Conservation (phyloP, 441 rosid genomes). For the Erodium trifolium region DNA sequence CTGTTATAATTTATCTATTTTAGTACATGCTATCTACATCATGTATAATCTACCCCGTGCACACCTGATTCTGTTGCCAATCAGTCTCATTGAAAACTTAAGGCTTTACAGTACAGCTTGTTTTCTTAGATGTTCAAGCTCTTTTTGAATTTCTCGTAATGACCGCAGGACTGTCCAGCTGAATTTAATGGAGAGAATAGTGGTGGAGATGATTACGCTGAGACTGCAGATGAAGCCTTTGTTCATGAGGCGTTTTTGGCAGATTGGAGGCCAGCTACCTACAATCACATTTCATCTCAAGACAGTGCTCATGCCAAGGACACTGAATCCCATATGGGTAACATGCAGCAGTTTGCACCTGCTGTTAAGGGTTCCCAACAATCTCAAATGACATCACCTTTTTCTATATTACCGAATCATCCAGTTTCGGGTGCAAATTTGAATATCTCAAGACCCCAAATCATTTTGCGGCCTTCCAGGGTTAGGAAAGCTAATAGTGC, state of each 20-base stretch:
- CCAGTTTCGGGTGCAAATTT: slow-evolving; percentile 26
- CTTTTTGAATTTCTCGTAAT: background rate
- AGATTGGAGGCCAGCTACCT: slow-evolving; percentile 66
- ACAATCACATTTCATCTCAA: slow-evolving; percentile 3
- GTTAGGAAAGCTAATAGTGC: slow-evolving; percentile 37
- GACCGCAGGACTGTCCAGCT: slow-evolving; percentile 48
- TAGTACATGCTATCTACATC: background rate
- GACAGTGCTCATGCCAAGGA: slow-evolving; percentile 18
- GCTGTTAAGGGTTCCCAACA: slow-evolving; percentile 22
- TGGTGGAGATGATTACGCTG: slow-evolving; percentile 52
- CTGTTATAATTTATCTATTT: no score
- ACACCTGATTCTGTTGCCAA: background rate
- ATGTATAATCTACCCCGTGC: background rate
- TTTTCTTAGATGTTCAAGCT: slow-evolving; percentile 8
- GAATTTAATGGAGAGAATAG: slow-evolving; percentile 36
- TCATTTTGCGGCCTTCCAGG: slow-evolving; percentile 36
- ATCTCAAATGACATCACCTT: slow-evolving; percentile 21
- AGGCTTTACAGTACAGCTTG: slow-evolving; percentile 11
- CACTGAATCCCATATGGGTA: slow-evolving; percentile 21
- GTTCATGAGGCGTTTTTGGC: slow-evolving; percentile 87
- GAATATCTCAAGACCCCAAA: slow-evolving; percentile 34
- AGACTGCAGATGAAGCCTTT: slow-evolving; percentile 53
- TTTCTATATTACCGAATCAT: slow-evolving; percentile 22
- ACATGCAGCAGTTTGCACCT: slow-evolving; percentile 30
- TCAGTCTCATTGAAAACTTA: background rate